phyloP scores from a whole-genome alignment of 345 rosid species.

The Cardamine occulta region DNA sequence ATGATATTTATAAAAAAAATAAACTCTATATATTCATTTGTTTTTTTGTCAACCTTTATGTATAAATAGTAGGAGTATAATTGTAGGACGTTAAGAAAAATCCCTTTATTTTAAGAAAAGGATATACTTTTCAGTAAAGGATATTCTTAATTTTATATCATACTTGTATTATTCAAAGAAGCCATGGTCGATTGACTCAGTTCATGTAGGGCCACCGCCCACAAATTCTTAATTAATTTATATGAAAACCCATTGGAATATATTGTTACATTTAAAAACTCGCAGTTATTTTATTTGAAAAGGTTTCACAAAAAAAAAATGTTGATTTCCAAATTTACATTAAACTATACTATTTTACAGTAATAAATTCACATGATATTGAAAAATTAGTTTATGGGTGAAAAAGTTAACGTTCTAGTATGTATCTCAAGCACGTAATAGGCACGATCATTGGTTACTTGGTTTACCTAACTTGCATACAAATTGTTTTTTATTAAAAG shows the following conservation, averaged over 20 bases:
- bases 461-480: not conserved
- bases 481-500: no score
- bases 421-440: slow-evolving; percentile 8
- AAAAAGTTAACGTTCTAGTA: not conserved
- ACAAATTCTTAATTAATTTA: not conserved
- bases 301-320: not conserved
- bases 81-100: not conserved
- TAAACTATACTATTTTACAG: not conserved
- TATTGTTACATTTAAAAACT: not conserved
- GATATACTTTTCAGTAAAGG: slow-evolving; percentile 26
- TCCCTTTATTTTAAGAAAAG: not conserved
- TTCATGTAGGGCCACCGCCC: slow-evolving; percentile 10
- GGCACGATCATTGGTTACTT: slow-evolving; percentile 10
- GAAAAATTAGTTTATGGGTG: not conserved
- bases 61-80: not conserved
- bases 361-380: not conserved
- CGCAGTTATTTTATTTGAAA: not conserved
- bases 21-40: not conserved
- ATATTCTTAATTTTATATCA: slow-evolving; percentile 29
- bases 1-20: no score
- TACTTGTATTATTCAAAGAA: not conserved
- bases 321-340: not conserved
- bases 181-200: slow-evolving; percentile 28
- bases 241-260: slow-evolving; percentile 1
- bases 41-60: not conserved